phyloP scores from a whole-genome alignment of 352 stramenopile genomes.

The Phytopythium delawarense region DNA sequence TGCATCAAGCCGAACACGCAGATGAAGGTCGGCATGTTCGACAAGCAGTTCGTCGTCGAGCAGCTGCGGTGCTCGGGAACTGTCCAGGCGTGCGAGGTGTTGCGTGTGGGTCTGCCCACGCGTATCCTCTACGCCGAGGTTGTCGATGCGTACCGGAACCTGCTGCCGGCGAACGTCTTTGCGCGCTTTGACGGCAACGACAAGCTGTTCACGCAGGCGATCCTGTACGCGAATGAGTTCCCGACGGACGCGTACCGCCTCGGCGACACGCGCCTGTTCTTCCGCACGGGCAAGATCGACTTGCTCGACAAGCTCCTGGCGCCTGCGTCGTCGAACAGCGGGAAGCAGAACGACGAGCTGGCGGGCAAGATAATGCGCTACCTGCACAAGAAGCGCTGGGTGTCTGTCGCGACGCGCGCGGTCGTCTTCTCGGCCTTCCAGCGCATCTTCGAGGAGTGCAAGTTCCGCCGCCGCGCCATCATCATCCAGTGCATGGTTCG shows the following conservation, averaged over 20 bases:
- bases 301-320: conserved; percentile 74
- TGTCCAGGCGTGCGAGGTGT: conserved; percentile 76
- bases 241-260: conserved; percentile 71
- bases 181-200: conserved; percentile 78
- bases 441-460: conserved; percentile 62
- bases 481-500: conserved; percentile 80
- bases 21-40: conserved; percentile 86
- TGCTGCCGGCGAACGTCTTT: conserved; percentile 62
- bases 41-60: conserved; percentile 72
- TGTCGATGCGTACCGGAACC: conserved; percentile 73
- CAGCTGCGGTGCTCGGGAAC: conserved; percentile 70
- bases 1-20: conserved; percentile 96
- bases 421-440: conserved; percentile 74
- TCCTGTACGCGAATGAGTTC: conserved; percentile 76
- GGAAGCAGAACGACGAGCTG: conserved; percentile 22
- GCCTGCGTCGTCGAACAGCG: conserved; percentile 31
- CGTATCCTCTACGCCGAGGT: conserved; percentile 86
- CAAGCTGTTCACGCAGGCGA: conserved; percentile 82
- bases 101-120: conserved; percentile 77
- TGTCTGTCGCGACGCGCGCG: conserved; percentile 57
- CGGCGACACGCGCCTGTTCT: conserved; percentile 79
- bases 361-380: conserved; percentile 49
- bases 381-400: conserved; percentile 77
- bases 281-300: conserved; percentile 85
- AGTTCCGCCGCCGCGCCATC: conserved; percentile 63